A percentile compares a stretch with the other conserved stretches of the same genome.
Conservation (phyloP, 75 land plant species). For the Azolla pinnata region DNA sequence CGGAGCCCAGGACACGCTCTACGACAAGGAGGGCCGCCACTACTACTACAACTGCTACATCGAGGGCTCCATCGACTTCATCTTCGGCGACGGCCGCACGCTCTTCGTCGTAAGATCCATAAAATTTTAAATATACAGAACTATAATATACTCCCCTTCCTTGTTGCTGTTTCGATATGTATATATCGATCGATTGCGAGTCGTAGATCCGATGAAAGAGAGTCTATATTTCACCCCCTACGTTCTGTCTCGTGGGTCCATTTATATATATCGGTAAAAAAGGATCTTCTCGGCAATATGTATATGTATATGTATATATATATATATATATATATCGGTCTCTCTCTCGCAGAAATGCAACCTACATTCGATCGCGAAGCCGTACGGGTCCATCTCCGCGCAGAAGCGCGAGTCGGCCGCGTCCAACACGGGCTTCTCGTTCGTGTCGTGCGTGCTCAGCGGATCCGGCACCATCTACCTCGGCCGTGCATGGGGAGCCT, state of each 20-base stretch:
- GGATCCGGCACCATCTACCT: slow-evolving; percentile 25
- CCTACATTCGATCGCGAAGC: slow-evolving; percentile 30
- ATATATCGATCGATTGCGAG: no score
- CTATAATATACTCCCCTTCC: background rate
- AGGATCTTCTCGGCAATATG: no score
- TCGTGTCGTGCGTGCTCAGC: slow-evolving; percentile 26
- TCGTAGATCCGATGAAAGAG: no score
- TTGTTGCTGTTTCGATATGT: no score
- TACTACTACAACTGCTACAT: slow-evolving; percentile 86
- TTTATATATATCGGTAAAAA: no score
- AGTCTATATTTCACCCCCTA: no score
- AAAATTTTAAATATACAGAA: background rate
- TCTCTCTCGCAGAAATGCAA: slow-evolving; percentile 39
- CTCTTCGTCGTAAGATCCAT: slow-evolving; percentile 54
- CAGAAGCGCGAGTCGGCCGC: slow-evolving; percentile 23
- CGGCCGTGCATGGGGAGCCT: slow-evolving; percentile 34
- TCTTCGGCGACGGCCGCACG: slow-evolving; percentile 79
- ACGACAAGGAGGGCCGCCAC: slow-evolving; percentile 79
- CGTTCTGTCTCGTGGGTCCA: no score
- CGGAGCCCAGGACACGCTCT: slow-evolving; percentile 86
- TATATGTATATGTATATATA: no score
- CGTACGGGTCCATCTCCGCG: slow-evolving; percentile 66
- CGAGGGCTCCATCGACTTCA: slow-evolving; percentile 87
- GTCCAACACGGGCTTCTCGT: slow-evolving; percentile 24
- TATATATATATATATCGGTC: no score